These are phyloP conservation scores for Cinchona pubescens DNA, from an alignment of 257 asterid genomes.

Conservation along the genomic window DNA sequence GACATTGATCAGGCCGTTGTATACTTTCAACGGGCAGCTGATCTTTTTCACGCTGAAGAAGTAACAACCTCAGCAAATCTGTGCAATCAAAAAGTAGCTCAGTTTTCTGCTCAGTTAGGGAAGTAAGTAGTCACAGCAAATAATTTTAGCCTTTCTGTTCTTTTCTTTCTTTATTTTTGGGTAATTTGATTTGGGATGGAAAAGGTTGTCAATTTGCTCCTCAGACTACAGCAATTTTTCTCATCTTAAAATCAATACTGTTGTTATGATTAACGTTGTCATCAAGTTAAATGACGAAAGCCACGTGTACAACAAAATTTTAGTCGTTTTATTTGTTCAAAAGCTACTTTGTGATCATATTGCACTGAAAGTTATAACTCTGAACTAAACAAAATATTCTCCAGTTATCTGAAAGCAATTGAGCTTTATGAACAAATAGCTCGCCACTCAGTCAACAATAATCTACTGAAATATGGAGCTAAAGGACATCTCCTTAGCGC, in stretches of 20 bases:
- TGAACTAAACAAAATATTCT: not conserved
- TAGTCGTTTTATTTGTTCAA: not conserved
- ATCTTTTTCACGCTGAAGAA: constrained; percentile 41
- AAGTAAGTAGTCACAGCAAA: constrained; percentile 32
- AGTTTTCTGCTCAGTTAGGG: constrained; percentile 39
- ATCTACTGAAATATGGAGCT: constrained; percentile 66
- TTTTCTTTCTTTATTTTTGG: not conserved
- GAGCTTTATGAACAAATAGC: constrained; percentile 72
- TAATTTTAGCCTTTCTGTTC: not conserved
- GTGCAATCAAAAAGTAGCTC: constrained; percentile 49
- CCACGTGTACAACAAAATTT: not conserved
- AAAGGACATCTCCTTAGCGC: constrained; percentile 76
- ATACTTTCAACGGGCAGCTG: constrained; percentile 47
- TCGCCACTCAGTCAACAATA: constrained; percentile 52
- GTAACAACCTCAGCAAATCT: constrained; percentile 34
- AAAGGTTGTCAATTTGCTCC: no score
- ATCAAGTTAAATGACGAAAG: no score
- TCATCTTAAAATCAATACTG: no score
- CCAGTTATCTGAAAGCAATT: constrained; percentile 61
- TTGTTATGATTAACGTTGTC: no score
- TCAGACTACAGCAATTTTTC: no score
- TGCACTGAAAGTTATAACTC: not conserved
- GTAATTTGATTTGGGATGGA: not conserved
- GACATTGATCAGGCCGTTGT: constrained; percentile 30
- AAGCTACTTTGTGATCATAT: not conserved